phyloP scores from a whole-genome alignment of 2,329 filamentous ascomycete genomes.

The Huntiella abstrusa region DNA sequence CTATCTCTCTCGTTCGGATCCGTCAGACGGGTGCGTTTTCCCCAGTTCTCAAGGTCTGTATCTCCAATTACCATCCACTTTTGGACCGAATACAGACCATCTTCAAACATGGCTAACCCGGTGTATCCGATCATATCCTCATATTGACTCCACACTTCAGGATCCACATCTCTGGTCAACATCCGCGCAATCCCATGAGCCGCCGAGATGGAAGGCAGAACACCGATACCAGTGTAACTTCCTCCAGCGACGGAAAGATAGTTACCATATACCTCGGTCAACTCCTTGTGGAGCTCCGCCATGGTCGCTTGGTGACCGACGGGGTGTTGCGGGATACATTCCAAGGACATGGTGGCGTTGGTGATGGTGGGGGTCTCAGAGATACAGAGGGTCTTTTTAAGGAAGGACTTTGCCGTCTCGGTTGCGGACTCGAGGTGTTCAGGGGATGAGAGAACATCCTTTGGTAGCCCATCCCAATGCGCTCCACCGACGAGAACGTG shows the following conservation, averaged over 20 bases:
- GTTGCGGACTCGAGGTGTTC: slow-evolving; percentile 47
- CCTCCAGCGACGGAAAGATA: slow-evolving; percentile 44
- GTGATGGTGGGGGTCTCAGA: slow-evolving; percentile 34
- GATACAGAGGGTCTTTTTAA: slow-evolving; percentile 30
- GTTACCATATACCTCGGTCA: slow-evolving; percentile 38
- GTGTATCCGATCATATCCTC: slow-evolving; percentile 19
- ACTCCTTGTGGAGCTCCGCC: slow-evolving; percentile 32
- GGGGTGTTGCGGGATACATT: slow-evolving; percentile 82
- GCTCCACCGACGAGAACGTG: slow-evolving; percentile 93
- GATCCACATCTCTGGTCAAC: slow-evolving; percentile 14
- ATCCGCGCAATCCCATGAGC: slow-evolving; percentile 25
- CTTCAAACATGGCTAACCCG: slow-evolving; percentile 4
- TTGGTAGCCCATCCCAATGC: slow-evolving; percentile 49
- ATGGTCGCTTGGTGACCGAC: slow-evolving; percentile 57
- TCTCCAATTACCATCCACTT: background rate
- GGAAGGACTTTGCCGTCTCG: slow-evolving; percentile 54
- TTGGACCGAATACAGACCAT: background rate
- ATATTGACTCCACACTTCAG: background rate
- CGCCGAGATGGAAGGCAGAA: slow-evolving; percentile 32
- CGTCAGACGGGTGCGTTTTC: background rate
- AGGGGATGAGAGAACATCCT: slow-evolving; percentile 24
- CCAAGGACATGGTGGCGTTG: slow-evolving; percentile 32
- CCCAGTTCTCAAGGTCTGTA: background rate
- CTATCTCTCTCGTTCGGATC: background rate
- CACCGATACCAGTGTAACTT: slow-evolving; percentile 33